These are phyloP conservation scores for Lepidium didymum DNA, from an alignment of 345 rosid species.

Conservation along the genomic window DNA sequence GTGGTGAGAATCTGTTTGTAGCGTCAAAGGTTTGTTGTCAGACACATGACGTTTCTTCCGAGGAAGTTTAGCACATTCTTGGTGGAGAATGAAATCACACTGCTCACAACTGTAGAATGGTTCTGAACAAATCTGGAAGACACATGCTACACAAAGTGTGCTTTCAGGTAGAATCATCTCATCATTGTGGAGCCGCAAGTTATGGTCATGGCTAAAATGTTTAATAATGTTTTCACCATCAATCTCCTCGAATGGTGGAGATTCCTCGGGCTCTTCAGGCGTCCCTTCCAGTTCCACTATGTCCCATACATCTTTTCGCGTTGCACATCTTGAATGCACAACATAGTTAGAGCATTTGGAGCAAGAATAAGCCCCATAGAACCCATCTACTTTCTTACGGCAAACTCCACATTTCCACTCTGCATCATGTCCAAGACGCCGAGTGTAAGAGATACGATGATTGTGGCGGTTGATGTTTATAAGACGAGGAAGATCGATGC, in stretches of 20 bases:
- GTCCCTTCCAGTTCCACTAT: not conserved
- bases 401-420: not conserved
- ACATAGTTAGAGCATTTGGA: not conserved
- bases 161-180: not conserved
- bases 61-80: constrained; percentile 1
- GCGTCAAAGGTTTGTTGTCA: not conserved
- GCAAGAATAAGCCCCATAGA: constrained; percentile 2
- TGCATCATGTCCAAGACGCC: not conserved
- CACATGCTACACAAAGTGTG: not conserved
- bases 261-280: not conserved
- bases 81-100: not conserved
- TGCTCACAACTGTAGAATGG: not conserved
- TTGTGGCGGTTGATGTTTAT: not conserved
- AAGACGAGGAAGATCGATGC: not conserved
- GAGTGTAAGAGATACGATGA: not conserved
- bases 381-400: not conserved
- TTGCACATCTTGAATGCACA: constrained; percentile 4
- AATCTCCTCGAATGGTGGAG: not conserved
- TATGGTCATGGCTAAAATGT: constrained; percentile 15
- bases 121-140: not conserved
- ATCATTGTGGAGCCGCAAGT: not conserved
- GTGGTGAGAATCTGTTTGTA: not conserved
- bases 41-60: not conserved
- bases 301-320: not conserved
- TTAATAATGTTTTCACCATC: constrained; percentile 5